Evolutionary conservation across 108 stramenopile species (phyloP), one percentile per base, ranked within the genome.

Genomic region (Skeletonema potamos): DNA sequence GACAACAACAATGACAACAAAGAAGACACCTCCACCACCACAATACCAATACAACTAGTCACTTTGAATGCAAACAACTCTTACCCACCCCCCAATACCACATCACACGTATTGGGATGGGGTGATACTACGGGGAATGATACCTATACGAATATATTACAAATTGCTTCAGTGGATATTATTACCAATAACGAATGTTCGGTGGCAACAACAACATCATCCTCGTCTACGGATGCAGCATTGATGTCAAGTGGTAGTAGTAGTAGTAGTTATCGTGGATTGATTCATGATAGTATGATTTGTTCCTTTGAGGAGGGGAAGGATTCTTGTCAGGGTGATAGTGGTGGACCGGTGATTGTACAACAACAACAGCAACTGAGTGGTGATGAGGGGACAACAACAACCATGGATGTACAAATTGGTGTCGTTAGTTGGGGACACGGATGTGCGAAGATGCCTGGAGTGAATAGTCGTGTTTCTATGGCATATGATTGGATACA

Each of bases 181-280:
- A 69, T 69, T 15, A 27, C 57, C 34, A 69, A 69, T 17, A 55
- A 32, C 24, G 57, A 58, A n/a, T 69, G 59, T 43, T n/a, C n/a
- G n/a, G n/a, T n/a, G n/a, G 33, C 24, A 51, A 39, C 29, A n/a
- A n/a, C n/a, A n/a, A n/a, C n/a, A n/a, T n/a, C n/a, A n/a, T n/a
- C n/a, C n/a, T n/a, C n/a, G n/a, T n/a, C n/a, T n/a, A n/a, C n/a
- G n/a, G n/a, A n/a, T n/a, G n/a, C n/a, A n/a, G n/a, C n/a, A n/a
- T n/a, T n/a, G n/a, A n/a, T 17, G 39, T 48, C 6, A 28, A 71
- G 51, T 7, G 36, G 28, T 58, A 36, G n/a, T n/a, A n/a, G n/a
- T 33, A 26, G 34, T 20, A 41, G 17, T 27, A 65, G 64, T 1
- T 66, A 73, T 18, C 34, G 39, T 2, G 36, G 22, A 27, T 73